Conservation (phyloP, 2,329 filamentous ascomycete genomes). For the Trichophyton simii region DNA sequence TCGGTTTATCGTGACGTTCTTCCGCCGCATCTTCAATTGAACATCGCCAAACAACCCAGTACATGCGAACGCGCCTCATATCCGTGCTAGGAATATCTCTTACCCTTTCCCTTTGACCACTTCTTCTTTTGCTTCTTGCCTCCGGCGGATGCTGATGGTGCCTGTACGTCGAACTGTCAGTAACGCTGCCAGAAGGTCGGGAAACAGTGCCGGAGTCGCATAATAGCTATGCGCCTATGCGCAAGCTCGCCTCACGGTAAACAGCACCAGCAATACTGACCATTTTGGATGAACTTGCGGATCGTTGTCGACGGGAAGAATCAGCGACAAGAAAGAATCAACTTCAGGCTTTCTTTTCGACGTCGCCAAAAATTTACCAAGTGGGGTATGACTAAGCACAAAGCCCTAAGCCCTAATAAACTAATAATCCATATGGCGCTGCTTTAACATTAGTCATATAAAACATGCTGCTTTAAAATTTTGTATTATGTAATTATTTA, state of each 20-base stretch:
- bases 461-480: background rate
- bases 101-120: conserved; percentile 47
- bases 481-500: background rate
- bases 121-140: conserved; percentile 46
- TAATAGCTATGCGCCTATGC: background rate
- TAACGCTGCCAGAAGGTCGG: background rate
- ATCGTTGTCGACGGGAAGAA: conserved; percentile 24
- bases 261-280: conserved; percentile 17
- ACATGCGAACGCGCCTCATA: background rate
- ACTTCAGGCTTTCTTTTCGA: conserved; percentile 10
- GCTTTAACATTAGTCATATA: background rate
- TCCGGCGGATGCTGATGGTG: conserved; percentile 36
- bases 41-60: background rate
- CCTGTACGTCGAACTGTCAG: conserved; percentile 20
- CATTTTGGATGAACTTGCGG: conserved; percentile 28
- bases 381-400: conserved; percentile 27
- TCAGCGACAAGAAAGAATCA: conserved; percentile 16
- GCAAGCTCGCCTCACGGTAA: background rate
- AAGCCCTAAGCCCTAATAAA: conserved; percentile 25
- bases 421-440: background rate
- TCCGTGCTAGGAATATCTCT: conserved; percentile 13
- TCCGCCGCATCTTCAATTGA: background rate
- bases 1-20: background rate
- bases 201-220: background rate
- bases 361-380: conserved; percentile 17